Evolutionary conservation across 2,329 filamentous ascomycete genomes (phyloP).

Genomic region (Emmonsiellopsis sp.): DNA sequence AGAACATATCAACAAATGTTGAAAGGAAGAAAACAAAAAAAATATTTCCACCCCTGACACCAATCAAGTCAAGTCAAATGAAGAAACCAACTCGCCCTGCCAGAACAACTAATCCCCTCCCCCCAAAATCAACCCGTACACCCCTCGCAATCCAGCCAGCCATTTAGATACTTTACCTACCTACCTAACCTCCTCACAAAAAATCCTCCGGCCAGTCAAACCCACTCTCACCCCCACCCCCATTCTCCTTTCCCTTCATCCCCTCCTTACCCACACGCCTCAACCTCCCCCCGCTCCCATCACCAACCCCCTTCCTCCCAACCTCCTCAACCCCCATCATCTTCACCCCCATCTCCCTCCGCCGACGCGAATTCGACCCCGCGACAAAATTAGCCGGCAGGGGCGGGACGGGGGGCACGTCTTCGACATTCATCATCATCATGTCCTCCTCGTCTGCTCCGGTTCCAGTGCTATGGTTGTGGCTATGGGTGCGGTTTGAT

Average conservation of each 20-base stretch:
- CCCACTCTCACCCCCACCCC: constrained; percentile 14
- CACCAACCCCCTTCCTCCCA: too few species aligned
- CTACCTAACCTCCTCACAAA: constrained; percentile 19
- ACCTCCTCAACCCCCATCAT: constrained; percentile 9
- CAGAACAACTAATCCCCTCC: too few species aligned
- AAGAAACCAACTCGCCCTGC: too few species aligned
- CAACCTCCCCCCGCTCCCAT: too few species aligned
- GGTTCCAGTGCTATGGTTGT: neutral
- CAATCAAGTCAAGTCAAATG: too few species aligned
- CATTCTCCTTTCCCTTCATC: neutral
- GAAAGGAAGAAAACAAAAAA: too few species aligned
- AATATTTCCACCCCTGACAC: too few species aligned
- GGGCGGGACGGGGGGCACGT: constrained; percentile 32
- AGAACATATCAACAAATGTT: too few species aligned
- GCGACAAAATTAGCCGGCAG: constrained; percentile 20
- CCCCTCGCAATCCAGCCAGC: too few species aligned
- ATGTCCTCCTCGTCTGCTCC: neutral
- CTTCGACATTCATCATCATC: constrained; percentile 15
- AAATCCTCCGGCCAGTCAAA: constrained; percentile 37
- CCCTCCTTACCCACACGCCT: too few species aligned
- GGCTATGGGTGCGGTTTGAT: constrained; percentile 6
- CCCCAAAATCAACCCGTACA: too few species aligned
- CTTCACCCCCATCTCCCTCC: constrained; percentile 10
- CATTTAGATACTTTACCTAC: too few species aligned
- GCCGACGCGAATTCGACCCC: constrained; percentile 7